Percentiles rank a stretch among this genome's conserved stretches.
phyloP scores from a whole-genome alignment of 2,329 filamentous ascomycete genomes.

The Hawksworthiomyces lignivorus region DNA sequence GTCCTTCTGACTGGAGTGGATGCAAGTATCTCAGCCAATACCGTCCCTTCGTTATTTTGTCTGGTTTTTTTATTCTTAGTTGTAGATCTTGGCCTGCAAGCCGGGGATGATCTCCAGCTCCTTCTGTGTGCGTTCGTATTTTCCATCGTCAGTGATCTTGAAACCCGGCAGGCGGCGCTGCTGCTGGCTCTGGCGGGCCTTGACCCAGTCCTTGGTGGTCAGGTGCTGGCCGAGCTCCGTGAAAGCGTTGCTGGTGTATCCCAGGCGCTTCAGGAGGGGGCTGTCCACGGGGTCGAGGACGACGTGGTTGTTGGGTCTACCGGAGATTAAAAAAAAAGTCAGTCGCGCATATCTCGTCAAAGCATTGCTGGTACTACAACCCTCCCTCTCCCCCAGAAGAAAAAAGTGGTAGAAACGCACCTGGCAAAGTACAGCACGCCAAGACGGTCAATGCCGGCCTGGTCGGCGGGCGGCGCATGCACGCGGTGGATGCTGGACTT shows the following conservation, averaged over 20 bases:
- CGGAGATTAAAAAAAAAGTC: too few relatives aligned
- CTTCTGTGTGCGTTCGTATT: conserved; percentile 26
- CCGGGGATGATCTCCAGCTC: conserved; percentile 34
- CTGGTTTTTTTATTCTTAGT: too few relatives aligned
- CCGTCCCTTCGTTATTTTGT: too few relatives aligned
- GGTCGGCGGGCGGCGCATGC: conserved; percentile 31
- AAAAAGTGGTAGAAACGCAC: too few relatives aligned
- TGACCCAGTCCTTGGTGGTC: conserved; percentile 14
- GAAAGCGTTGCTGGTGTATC: conserved; percentile 29
- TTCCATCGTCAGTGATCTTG: conserved; percentile 28
- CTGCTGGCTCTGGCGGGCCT: conserved; percentile 28
- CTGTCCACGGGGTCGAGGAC: conserved; percentile 28
- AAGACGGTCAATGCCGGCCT: conserved; percentile 38
- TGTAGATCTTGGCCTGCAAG: conserved; percentile 31
- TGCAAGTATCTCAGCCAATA: too few relatives aligned
- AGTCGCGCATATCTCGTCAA: too few relatives aligned
- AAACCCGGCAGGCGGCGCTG: conserved; percentile 27
- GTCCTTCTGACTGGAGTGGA: too few relatives aligned
- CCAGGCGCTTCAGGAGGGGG: conserved; percentile 27
- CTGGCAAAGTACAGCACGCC: conserved; percentile 45
- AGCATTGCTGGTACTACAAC: too few relatives aligned
- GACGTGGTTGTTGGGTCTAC: conserved; percentile 32
- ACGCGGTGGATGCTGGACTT: conserved; percentile 28
- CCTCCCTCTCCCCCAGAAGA: too few relatives aligned
- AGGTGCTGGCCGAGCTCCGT: conserved; percentile 15